phyloP scores from a whole-genome alignment of 2,329 filamentous ascomycete species.

The Ascochyta koolunga region DNA sequence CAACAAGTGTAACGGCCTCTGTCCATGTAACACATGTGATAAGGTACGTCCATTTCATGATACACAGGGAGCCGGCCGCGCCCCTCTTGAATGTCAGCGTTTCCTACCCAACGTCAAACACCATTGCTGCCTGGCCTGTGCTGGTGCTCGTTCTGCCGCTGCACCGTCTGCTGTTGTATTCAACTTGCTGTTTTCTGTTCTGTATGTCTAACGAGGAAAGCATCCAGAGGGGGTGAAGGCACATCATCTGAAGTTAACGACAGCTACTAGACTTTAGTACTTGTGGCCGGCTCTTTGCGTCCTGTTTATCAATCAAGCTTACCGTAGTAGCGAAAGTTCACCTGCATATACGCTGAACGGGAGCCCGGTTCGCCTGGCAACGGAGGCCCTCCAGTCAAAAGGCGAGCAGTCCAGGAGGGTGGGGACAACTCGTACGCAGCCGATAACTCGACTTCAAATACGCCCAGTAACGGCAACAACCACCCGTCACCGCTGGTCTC shows the following conservation, averaged over 20 bases:
- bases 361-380: slow-evolving; percentile 43
- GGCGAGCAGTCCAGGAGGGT: slow-evolving; percentile 32
- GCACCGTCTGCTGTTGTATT: too few species aligned
- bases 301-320: slow-evolving; percentile 13
- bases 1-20: slow-evolving; percentile 63
- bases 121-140: too few species aligned
- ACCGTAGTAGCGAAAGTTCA: slow-evolving; percentile 48
- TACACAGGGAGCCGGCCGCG: background rate
- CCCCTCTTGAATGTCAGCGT: background rate
- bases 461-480: slow-evolving; percentile 28
- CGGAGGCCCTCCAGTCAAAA: slow-evolving; percentile 48
- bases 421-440: slow-evolving; percentile 25
- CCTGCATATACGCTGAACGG: slow-evolving; percentile 48
- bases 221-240: background rate
- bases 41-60: slow-evolving; percentile 51
- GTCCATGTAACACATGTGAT: slow-evolving; percentile 64
- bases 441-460: slow-evolving; percentile 30
- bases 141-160: too few species aligned
- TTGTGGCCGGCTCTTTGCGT: background rate
- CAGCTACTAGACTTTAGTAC: background rate
- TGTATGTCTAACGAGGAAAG: too few species aligned
- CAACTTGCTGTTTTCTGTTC: too few species aligned
- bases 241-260: background rate
- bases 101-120: too few species aligned
- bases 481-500: slow-evolving; percentile 28